Evolutionary conservation across 2,329 filamentous ascomycete genomes (phyloP), one percentile per base, ranked within the genome.

Genomic region (Penicillium occitanis): DNA sequence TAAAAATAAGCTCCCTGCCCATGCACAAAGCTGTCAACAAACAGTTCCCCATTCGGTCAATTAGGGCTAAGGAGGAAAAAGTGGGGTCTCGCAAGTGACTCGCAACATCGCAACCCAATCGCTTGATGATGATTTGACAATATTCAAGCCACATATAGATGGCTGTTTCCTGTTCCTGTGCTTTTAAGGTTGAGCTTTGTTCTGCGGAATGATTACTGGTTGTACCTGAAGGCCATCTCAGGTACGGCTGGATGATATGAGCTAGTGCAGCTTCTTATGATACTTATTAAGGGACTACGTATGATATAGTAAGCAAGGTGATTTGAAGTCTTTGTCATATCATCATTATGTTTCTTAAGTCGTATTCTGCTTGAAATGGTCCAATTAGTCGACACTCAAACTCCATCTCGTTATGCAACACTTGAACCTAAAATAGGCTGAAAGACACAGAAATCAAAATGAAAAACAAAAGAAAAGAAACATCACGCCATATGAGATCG

Each of bases 21-120:
- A 19, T 3, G 8, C 5, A 30, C 3, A 30, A 8, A 30, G 25
- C 25, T 30, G 25, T 51, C 13, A 2, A 22, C n/a, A 53, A 22
- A 57, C 30, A 40, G 25, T 57, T 28, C n/a, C 30, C 28, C 2
- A 22, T 46, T 46, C n/a, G 10, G 40, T 10, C 17, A 60, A 60
- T 60, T 60, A 60, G 57, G 57, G 57, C 57, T 60, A 22, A 22
- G 37, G 40, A 60, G 35, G 19, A n/a, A 60, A 60, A 60, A 60
- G 57, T 46, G 57, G 57, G 35, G 35, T 22, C 57, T 59, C 57
- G 57, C 57, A 60, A 60, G 22, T n/a, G 37, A 60, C 57, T 60
- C 57, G 57, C 57, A 60, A 60, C 57, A 19, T 60, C 17, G n/a
- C 30, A 35, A 57, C 10, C 33, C 33, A 57, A 57, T 25, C 14